phyloP scores from a whole-genome alignment of 306 rosid genomes.

The Glycine latifolia region DNA sequence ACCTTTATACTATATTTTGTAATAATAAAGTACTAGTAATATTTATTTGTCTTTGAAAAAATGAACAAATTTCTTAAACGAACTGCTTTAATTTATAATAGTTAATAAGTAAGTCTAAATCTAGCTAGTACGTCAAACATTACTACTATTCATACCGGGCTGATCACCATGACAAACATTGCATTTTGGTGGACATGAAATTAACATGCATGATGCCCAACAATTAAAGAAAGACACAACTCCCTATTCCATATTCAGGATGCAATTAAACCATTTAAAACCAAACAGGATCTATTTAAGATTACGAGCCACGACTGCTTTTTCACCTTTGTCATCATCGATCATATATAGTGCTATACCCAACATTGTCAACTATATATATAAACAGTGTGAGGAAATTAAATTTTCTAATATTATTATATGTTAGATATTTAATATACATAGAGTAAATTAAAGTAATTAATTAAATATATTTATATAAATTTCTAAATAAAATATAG shows the following conservation, averaged over 20 bases:
- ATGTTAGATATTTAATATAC: too few relatives aligned
- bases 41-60: too few relatives aligned
- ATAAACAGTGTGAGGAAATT: neutral
- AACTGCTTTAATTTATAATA: neutral
- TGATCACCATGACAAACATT: neutral
- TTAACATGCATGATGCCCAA: too few relatives aligned
- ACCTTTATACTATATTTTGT: too few relatives aligned
- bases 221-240: neutral
- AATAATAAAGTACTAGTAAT: too few relatives aligned
- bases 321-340: neutral
- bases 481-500: too few relatives aligned
- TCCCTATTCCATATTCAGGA: neutral
- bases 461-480: too few relatives aligned
- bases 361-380: too few relatives aligned
- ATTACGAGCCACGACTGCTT: neutral
- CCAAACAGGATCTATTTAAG: neutral
- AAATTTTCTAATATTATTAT: too few relatives aligned
- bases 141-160: neutral
- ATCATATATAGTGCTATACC: neutral
- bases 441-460: too few relatives aligned
- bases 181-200: neutral
- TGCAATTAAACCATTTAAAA: neutral
- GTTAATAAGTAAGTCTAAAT: too few relatives aligned
- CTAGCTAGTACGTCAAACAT: neutral
- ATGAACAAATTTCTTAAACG: neutral